phyloP scores from a whole-genome alignment of 1,284 basidiomycete species.

The Leucoagaricus sp. region DNA sequence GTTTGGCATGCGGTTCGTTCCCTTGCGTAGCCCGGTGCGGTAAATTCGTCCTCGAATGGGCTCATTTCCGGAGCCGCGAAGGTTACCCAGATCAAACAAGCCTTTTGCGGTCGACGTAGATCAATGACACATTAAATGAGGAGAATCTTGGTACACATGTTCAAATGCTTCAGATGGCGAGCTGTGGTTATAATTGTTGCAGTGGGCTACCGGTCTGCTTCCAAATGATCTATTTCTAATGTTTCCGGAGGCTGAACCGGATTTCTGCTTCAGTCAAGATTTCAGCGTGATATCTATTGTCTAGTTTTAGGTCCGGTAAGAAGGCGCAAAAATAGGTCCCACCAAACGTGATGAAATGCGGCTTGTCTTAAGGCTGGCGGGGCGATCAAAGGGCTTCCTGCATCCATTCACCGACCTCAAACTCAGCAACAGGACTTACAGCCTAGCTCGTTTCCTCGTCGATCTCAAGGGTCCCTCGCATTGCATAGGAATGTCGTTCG shows the following conservation, averaged over 20 bases:
- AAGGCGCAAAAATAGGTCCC: conserved; percentile 2
- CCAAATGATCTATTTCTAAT: conserved; percentile 3
- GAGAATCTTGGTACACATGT: not conserved
- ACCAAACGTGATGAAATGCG: conserved; percentile 12
- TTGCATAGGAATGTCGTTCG: too few relatives aligned
- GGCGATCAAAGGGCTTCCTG: too few relatives aligned
- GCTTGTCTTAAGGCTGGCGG: not conserved
- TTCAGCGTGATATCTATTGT: not conserved
- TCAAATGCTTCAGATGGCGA: not conserved
- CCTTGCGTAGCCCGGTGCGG: not conserved
- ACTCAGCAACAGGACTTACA: too few relatives aligned
- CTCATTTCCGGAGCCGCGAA: not conserved
- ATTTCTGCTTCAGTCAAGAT: not conserved
- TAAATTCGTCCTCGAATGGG: not conserved
- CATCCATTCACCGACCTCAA: too few relatives aligned
- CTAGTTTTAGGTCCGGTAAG: not conserved
- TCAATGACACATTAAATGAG: not conserved
- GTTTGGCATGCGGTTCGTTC: not conserved
- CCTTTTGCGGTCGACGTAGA: not conserved
- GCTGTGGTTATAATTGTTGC: not conserved
- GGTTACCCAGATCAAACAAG: not conserved
- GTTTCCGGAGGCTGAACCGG: not conserved
- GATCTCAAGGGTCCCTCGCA: too few relatives aligned
- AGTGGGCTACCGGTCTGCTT: not conserved
- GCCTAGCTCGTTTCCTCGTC: too few relatives aligned